Base-by-base conservation (phyloP, 306 rosid species). In the Trichosanthes cucumerina region DNA sequence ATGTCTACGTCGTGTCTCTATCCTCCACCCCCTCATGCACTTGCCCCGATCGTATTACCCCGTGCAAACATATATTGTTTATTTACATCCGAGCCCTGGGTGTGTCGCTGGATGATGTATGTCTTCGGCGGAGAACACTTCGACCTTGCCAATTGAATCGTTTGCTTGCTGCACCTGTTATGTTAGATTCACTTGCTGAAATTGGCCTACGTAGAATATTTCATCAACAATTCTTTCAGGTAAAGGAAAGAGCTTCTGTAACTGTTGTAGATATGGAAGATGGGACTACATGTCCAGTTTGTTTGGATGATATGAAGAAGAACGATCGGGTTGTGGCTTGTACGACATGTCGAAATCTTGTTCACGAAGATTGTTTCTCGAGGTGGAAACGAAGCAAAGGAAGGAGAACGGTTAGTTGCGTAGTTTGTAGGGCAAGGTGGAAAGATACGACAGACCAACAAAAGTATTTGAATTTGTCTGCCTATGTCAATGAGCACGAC, bases 341-440 rank as follows among this genome's bases (percentile, higher is more conserved):
- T 76, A 85, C 85, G 78, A 92, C 89, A 0, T 96, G 99, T 68
- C 83, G 84, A 21, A 96, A 96, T 77, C 88, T 88, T 0, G 83
- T 96, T 19, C 99, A 96, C 46, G 93, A 92, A 77, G 93, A 91
- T 39, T 96, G 99, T 60, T 82, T 91, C 79, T 43, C 46, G 49
- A 84, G 80, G 81, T 96, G 99, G 98, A 96, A 85, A 84, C 87
- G 91, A 63, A 96, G 89, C 76, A 81, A 80, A 4, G 91, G 96
- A 70, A 89, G 90, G 75, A 86, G 96, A 86, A 39, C 64, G 0
- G 83, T 85, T 2, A 88, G 82, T 47, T 96, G 99, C 54, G 99
- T 92, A 63, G 84, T 96, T n/a, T 96, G 99, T 34, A 87, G 99
- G 65, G 97, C 97, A 1, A 86, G 88, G 82, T 96, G 97, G 99